Percentiles rank a stretch among this genome's conserved stretches.
Conservation (phyloP, 1,284 basidiomycete species). For the Fomes fomentarius region DNA sequence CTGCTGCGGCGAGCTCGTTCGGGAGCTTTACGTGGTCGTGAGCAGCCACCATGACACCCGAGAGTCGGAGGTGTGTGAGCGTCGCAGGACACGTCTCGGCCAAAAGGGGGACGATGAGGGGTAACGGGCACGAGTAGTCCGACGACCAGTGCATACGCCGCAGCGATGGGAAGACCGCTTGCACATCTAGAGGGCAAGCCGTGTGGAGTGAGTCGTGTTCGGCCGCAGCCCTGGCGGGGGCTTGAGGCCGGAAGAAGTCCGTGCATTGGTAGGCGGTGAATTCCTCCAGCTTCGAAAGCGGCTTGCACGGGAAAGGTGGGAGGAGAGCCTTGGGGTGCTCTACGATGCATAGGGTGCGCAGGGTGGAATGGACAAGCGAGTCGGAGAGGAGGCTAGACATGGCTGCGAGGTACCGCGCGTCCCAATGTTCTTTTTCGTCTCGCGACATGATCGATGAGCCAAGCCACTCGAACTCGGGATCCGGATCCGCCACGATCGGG, state of each 20-base stretch:
- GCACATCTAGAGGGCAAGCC: neutral
- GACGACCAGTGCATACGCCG: constrained; percentile 6
- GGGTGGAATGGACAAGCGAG: neutral
- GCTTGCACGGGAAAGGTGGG: neutral
- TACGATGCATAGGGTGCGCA: constrained; percentile 5
- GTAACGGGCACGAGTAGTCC: neutral
- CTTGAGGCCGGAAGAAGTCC: neutral
- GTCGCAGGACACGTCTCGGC: neutral
- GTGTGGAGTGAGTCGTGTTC: neutral
- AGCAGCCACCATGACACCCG: neutral
- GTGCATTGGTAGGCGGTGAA: neutral
- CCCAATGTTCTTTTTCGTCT: neutral
- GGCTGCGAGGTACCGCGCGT: neutral
- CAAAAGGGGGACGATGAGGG: neutral
- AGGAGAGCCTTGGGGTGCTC: neutral
- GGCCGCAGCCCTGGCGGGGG: too few relatives aligned
- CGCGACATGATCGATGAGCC: neutral
- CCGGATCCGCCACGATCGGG: neutral
- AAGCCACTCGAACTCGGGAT: neutral
- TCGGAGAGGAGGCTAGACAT: neutral
- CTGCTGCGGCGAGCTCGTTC: neutral
- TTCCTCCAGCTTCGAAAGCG: constrained; percentile 8
- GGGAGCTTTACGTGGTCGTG: neutral
- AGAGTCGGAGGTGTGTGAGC: constrained; percentile 11
- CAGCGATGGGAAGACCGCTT: constrained; percentile 1